Evolutionary conservation across 1,139 yeast species (phyloP), one percentile per base, ranked within the genome.

Genomic region (Scheffersomyces illinoinensis): DNA sequence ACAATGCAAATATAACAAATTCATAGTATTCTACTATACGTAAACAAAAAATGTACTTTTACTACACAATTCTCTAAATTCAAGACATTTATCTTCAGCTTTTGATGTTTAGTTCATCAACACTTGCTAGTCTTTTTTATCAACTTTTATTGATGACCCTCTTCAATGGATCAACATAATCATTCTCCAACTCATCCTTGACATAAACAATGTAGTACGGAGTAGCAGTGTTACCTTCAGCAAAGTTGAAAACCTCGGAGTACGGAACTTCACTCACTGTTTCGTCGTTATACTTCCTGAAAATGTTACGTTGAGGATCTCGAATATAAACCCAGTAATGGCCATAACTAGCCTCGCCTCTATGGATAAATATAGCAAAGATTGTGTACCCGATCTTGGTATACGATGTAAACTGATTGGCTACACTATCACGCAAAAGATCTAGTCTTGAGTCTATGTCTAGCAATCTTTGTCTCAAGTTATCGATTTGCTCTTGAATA

Each of bases 281-380:
- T 69, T 95, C 98, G 75, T 95, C 99, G 69, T 95, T 95, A 73
- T 95, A 95, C 78, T 91, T 93, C 61, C 98, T 80, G 84, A 87
- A 95, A 47, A 90, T 77, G 53, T 85, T 84, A 19, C 82, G 79
- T 62, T 82, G 82, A 14, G 88, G 86, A 71, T 95, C 98, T 62
- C 85, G 86, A 61, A 95, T 93, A 71, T 93, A 95, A 18, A 93
- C 85, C 98, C 98, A 95, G 71, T 95, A 95, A 73, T 95, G 99
- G 3, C 99, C 99, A 69, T 91, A 93, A 58, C 93, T 88, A 1
- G 97, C 99, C 68, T 93, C 97, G 7, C 99, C 99, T 57, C 98
- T 81, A 73, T 95, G 99, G 54, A 96, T 92, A 68, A 95, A 95
- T 7, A 95, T 89, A 0, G 98, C 96, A 77, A 93, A 95, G 14